Evolutionary conservation across 2,329 filamentous ascomycete species (phyloP), one percentile per base, ranked within the genome.

Genomic region (Cladosporium sp.): DNA sequence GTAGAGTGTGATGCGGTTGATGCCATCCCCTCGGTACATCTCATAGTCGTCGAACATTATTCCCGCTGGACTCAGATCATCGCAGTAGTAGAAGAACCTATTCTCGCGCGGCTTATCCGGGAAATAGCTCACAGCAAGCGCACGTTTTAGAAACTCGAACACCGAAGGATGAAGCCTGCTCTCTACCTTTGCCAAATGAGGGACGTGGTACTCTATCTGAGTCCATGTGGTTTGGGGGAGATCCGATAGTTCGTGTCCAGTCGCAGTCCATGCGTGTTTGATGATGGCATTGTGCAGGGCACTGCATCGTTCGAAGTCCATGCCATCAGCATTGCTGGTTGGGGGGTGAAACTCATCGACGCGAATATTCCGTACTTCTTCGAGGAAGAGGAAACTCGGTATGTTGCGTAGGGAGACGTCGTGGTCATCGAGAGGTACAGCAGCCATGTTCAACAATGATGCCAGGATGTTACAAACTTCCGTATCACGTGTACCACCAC

Each of bases 271-370:
- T 11, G 57, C 11, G 41, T 59, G 57, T 24, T 44, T 59, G 18
- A 41, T 38, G 24, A 59, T 59, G 10, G 57, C 57, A 24, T 59
- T 59, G 36, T 59, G 57, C 15, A 59, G 57, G 2, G 57, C 57
- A 24, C 34, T 44, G 11, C 57, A 47, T 41, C 57, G 21, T n/a
- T 59, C 57, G 34, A 59, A 59, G 36, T 59, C 57, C 34, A 59
- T 21, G n/a, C 36, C n/a, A 12, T 59, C 36, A 21, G 14, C 26
- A 18, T 34, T 44, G 57, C 36, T 44, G 14, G 36, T 44, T 7
- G n/a, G 15, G 24, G 57, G 36, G n/a, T 59, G 38, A 24, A 12
- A 12, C 10, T 24, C 11, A n/a, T 15, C 41, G n/a, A 38, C 30
- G 15, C n/a, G 21, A 1, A 59, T 12, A 18, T 14, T 12, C 41